A percentile compares a stretch with the other conserved stretches of the same genome.
phyloP scores from a whole-genome alignment of 2,329 filamentous ascomycete genomes.

The Chaetomiaceae sp. region DNA sequence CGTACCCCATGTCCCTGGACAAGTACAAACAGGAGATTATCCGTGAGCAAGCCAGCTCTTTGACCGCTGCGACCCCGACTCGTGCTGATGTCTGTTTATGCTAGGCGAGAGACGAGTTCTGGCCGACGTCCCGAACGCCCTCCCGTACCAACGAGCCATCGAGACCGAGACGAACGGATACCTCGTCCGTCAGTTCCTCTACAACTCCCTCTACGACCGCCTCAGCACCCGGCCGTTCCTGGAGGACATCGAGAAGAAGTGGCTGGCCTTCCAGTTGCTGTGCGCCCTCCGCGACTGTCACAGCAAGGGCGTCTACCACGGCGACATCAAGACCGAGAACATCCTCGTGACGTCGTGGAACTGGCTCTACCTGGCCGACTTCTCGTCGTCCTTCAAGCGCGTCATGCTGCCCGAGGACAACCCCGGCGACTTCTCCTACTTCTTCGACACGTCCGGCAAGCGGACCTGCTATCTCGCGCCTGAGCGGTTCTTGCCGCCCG shows the following conservation, averaged over 20 bases:
- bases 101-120: slow-evolving; percentile 75
- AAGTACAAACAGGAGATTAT: slow-evolving; percentile 73
- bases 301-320: slow-evolving; percentile 82
- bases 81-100: slow-evolving; percentile 10
- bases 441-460: slow-evolving; percentile 88
- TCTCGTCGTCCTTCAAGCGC: slow-evolving; percentile 92
- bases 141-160: slow-evolving; percentile 84
- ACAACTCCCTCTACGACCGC: slow-evolving; percentile 95
- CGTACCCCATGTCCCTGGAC: slow-evolving; percentile 77
- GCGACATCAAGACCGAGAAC: slow-evolving; percentile 98
- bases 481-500: slow-evolving; percentile 77
- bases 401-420: slow-evolving; percentile 93
- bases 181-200: slow-evolving; percentile 88
- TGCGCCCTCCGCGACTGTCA: slow-evolving; percentile 92
- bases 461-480: slow-evolving; percentile 94
- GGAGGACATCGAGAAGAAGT: slow-evolving; percentile 98
- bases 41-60: slow-evolving; percentile 46
- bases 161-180: slow-evolving; percentile 91
- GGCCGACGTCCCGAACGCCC: slow-evolving; percentile 80
- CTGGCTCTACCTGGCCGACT: slow-evolving; percentile 97
- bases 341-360: slow-evolving; percentile 98
- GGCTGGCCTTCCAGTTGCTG: slow-evolving; percentile 92
- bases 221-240: slow-evolving; percentile 94
- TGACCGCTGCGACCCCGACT: neutral
- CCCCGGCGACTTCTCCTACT: slow-evolving; percentile 95